Base-by-base conservation (phyloP, 2,329 filamentous ascomycete genomes). In the Pyrenophora teres region DNA sequence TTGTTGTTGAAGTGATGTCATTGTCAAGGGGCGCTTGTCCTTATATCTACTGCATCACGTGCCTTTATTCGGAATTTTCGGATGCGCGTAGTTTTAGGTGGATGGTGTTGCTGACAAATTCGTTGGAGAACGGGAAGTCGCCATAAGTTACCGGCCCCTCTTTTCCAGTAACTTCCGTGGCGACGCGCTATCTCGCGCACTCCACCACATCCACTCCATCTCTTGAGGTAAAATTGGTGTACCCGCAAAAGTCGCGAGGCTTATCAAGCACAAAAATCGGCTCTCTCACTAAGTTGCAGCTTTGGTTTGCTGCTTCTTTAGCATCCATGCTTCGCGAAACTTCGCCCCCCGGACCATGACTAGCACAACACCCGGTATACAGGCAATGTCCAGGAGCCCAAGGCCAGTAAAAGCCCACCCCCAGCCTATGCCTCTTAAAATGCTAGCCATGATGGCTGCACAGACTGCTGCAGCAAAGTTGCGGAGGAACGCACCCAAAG, bases 361-460 rank as follows among this genome's bases (percentile, higher is more conserved):
- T 21, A 67, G 23, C 7, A 65, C 15, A 13, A 65, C 52, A 0
- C 64, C 62, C 13, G 62, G 62, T 33, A 67, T 67, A 39, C 64
- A 67, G 16, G 65, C 32, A 25, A 67, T 21, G 19, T 75, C 70
- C 15, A 77, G 46, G 1, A 74, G 37, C 0, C 66, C 71, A 18
- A 78, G 56, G 0, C 75, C 74, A 1, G 68, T 75, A 40, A 77
- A 78, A 27, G 71, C 74, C 71, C 72, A 77, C 2, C 74, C 73
- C 40, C 64, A 68, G 3, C 74, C 75, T 64, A 76, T 72, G 9
- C 46, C 60, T 10, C 60, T 54, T 2, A 76, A 59, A 2, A 78
- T 49, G 5, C 59, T 50, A 3, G 67, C 65, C 21, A 77, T 69
- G 35, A 76, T 63, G 0, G 69, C 70, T 1, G 76, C 72, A 3